Evolutionary conservation across 2,329 filamentous ascomycete genomes (phyloP).

Genomic region (Raffaelea ambrosiae): DNA sequence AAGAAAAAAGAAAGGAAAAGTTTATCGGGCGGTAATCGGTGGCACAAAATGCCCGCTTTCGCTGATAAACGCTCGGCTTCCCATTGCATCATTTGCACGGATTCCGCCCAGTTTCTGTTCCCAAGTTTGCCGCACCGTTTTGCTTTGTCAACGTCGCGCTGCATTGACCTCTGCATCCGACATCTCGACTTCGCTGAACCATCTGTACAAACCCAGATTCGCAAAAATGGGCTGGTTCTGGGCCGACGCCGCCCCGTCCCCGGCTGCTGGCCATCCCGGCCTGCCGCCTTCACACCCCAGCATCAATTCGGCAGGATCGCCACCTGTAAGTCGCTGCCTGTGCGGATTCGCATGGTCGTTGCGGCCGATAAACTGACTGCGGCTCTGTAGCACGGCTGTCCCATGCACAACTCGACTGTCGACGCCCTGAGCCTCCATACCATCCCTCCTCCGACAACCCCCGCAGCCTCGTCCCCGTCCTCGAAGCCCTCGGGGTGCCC

Average conservation of each 20-base stretch:
- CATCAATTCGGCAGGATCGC: constrained; percentile 17
- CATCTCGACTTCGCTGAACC: too few relatives aligned
- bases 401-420: constrained; percentile 48
- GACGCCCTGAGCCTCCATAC: constrained; percentile 32
- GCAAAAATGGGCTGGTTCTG: constrained; percentile 54
- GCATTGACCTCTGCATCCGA: too few relatives aligned
- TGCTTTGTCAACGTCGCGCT: not conserved
- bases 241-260: constrained; percentile 39
- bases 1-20: not conserved
- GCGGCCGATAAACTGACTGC: not conserved
- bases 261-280: constrained; percentile 10
- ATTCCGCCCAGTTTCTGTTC: not conserved
- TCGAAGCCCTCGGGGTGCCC: constrained; percentile 21
- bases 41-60: constrained; percentile 4
- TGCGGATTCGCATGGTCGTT: not conserved
- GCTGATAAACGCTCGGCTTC: constrained; percentile 6
- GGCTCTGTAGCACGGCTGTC: constrained; percentile 38
- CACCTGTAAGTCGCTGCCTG: constrained; percentile 29
- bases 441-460: constrained; percentile 11
- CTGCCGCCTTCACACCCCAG: constrained; percentile 10
- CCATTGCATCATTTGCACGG: constrained; percentile 5
- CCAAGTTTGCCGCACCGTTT: not conserved
- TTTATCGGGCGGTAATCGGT: constrained; percentile 6
- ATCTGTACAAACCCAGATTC: not conserved
- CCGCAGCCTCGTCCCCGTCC: constrained; percentile 20